These are phyloP conservation scores for Monascus ruber DNA, from an alignment of 2,329 filamentous ascomycete genomes.

Conservation along the genomic window DNA sequence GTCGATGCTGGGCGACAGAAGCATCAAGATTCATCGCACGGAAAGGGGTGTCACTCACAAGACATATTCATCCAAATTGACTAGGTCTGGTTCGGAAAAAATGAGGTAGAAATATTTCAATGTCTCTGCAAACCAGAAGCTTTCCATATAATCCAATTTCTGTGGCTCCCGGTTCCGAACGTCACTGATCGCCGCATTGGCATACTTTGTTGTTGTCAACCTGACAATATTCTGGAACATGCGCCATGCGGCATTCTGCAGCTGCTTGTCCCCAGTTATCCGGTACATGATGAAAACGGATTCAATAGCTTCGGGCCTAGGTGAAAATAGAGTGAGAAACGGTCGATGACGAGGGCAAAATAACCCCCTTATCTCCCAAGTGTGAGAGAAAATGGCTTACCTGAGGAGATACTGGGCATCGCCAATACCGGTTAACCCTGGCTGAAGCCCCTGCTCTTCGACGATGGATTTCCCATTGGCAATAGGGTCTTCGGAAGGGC, in stretches of 20 bases:
- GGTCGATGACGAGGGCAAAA: too few species aligned
- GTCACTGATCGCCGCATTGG: constrained; percentile 33
- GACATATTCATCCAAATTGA: constrained; percentile 35
- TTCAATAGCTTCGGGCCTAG: constrained; percentile 47
- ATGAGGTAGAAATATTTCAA: constrained; percentile 37
- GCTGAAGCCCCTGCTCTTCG: constrained; percentile 11
- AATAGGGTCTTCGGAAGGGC: constrained; percentile 8
- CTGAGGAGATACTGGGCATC: constrained; percentile 21
- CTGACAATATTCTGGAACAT: constrained; percentile 40
- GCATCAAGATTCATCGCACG: background rate
- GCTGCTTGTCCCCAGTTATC: constrained; percentile 42
- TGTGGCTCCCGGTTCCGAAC: constrained; percentile 20
- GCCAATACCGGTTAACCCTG: constrained; percentile 15
- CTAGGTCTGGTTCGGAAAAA: constrained; percentile 28
- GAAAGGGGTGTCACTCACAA: constrained; percentile 17
- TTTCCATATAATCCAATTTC: constrained; percentile 32
- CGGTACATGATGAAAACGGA: constrained; percentile 51
- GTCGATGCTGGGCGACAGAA: background rate
- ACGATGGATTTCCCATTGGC: constrained; percentile 11
- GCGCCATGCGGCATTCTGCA: constrained; percentile 37
- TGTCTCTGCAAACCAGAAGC: constrained; percentile 36
- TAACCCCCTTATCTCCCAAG: too few species aligned
- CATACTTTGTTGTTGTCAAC: constrained; percentile 32
- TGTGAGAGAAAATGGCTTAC: constrained; percentile 6
- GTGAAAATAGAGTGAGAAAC: background rate